Conservation (phyloP, 2,329 filamentous ascomycete genomes). For the Coniochaeta sp. region DNA sequence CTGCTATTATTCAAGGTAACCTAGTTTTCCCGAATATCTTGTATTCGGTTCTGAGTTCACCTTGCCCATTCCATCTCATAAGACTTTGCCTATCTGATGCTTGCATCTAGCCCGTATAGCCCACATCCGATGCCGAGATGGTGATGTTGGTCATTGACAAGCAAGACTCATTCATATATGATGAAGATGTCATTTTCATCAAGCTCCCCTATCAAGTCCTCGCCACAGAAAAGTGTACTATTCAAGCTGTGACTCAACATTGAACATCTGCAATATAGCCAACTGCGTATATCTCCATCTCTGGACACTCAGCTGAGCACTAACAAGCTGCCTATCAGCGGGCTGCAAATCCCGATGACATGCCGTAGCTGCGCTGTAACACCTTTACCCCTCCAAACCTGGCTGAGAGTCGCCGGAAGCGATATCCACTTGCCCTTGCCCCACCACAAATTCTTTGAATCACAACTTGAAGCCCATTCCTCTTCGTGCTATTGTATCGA, state of each 20-base stretch:
- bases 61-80: too few relatives aligned
- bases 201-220: background rate
- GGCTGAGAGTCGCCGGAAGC: background rate
- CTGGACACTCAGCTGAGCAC: background rate
- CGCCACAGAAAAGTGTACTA: background rate
- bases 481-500: background rate
- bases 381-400: background rate
- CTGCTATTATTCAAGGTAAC: too few relatives aligned
- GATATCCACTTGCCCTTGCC: conserved; percentile 6
- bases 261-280: background rate
- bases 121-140: too few relatives aligned
- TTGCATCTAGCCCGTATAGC: too few relatives aligned
- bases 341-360: conserved; percentile 13
- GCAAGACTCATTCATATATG: background rate
- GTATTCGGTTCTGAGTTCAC: too few relatives aligned
- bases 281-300: too few relatives aligned
- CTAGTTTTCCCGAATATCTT: too few relatives aligned
- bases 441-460: conserved; percentile 7
- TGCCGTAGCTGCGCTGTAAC: background rate
- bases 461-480: background rate
- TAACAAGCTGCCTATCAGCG: conserved; percentile 12
- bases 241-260: background rate
- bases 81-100: too few relatives aligned
- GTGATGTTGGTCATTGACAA: too few relatives aligned
- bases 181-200: background rate